Conservation (phyloP, 2,329 filamentous ascomycete species). For the Neophaeococcomyces mojaviensis region DNA sequence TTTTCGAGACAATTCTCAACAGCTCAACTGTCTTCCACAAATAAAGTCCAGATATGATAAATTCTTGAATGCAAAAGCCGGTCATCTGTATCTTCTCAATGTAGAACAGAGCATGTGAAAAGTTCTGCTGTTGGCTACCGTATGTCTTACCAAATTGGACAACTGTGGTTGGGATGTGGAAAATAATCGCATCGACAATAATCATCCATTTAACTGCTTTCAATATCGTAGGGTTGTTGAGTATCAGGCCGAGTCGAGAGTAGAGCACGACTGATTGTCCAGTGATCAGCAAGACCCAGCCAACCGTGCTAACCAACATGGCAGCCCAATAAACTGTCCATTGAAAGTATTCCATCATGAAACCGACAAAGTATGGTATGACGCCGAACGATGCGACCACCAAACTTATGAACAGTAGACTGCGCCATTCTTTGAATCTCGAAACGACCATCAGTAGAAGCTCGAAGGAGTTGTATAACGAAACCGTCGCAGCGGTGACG, state of each 20-base stretch:
- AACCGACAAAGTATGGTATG: conserved; percentile 38
- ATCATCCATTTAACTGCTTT: conserved; percentile 41
- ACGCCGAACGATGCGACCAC: conserved; percentile 37
- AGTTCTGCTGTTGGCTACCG: conserved; percentile 24
- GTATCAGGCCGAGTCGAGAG: conserved; percentile 41
- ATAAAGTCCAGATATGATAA: conserved; percentile 43
- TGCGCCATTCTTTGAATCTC: conserved; percentile 39
- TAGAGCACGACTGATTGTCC: conserved; percentile 45
- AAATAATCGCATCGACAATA: conserved; percentile 34
- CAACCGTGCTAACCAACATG: conserved; percentile 35
- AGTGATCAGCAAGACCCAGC: conserved; percentile 42
- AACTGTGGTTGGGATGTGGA: conserved; percentile 39
- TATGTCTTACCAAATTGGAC: conserved; percentile 25
- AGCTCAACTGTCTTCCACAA: conserved; percentile 45
- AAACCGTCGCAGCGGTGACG: conserved; percentile 37
- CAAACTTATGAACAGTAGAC: conserved; percentile 45
- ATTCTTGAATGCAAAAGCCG: conserved; percentile 39
- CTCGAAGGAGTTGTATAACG: conserved; percentile 45
- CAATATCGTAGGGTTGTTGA: conserved; percentile 31
- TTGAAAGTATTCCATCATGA: conserved; percentile 40
- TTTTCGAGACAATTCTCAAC: conserved; percentile 34
- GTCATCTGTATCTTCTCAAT: conserved; percentile 40
- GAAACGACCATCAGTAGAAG: conserved; percentile 41
- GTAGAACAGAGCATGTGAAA: conserved; percentile 32
- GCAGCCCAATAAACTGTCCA: conserved; percentile 28